Evolutionary conservation across 495 filamentous ascomycete species (phyloP).

Genomic region (Margaritispora aquatica): DNA sequence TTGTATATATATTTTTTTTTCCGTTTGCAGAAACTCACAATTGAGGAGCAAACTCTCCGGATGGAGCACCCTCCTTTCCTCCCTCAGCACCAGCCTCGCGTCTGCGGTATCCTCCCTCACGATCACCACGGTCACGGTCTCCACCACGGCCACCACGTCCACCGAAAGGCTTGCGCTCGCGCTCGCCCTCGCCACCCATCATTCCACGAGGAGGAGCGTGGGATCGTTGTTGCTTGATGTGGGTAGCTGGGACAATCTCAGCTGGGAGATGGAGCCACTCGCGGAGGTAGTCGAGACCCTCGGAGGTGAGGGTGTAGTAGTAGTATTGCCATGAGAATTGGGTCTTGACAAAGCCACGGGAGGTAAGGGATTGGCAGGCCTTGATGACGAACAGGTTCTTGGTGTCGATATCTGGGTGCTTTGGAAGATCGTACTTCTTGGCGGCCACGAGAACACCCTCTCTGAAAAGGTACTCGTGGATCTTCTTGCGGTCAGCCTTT

Average conservation of each 20-base stretch:
- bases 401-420: conserved; percentile 93
- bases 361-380: conserved; percentile 94
- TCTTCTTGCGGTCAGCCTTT: conserved; percentile 99
- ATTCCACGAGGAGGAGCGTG: conserved; percentile 97
- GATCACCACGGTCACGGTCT: conserved; percentile 51
- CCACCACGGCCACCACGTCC: conserved; percentile 55
- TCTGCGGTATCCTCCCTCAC: conserved; percentile 80
- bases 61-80: conserved; percentile 86
- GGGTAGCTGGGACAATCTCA: conserved; percentile 97
- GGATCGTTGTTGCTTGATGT: conserved; percentile 99
- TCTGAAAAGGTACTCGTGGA: conserved; percentile 99
- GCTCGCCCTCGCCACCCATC: conserved; percentile 77
- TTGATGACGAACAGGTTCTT: conserved; percentile 99
- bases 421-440: conserved; percentile 94
- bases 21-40: conserved; percentile 71
- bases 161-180: conserved; percentile 61
- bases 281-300: conserved; percentile 99
- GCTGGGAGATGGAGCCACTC: conserved; percentile 99
- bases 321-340: conserved; percentile 99
- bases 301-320: conserved; percentile 99
- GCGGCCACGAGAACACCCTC: conserved; percentile 99
- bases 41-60: conserved; percentile 88
- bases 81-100: conserved; percentile 79
- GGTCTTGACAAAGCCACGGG: conserved; percentile 97
- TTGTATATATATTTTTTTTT: background rate